A percentile compares a stretch with the other conserved stretches of the same genome.
phyloP scores from a whole-genome alignment of 768 basidiomycete species.

The Kwoniella sp. region DNA sequence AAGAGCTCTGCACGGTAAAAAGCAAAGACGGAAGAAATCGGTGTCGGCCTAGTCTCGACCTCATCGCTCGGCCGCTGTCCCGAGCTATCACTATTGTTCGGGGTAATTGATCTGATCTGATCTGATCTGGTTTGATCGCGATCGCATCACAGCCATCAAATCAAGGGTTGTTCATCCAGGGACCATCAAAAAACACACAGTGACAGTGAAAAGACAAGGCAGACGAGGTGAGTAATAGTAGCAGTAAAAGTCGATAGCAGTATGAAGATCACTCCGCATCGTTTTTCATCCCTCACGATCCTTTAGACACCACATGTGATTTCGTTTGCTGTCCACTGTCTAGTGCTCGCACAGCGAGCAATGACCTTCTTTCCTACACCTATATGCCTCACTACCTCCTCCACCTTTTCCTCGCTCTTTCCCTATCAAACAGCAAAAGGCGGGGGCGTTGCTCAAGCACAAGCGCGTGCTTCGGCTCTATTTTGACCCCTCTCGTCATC shows the following conservation, averaged over 20 bases:
- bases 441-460: too few relatives aligned
- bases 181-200: slow-evolving; percentile 1
- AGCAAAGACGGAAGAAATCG: too few relatives aligned
- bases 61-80: not conserved
- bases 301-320: too few relatives aligned
- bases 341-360: not conserved
- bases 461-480: not conserved
- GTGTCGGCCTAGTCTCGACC: too few relatives aligned
- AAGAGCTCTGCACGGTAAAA: too few relatives aligned
- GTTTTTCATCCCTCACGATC: too few relatives aligned
- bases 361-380: not conserved
- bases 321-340: too few relatives aligned
- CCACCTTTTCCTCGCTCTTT: not conserved
- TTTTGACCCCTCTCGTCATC: not conserved
- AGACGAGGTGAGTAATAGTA: not conserved
- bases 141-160: not conserved
- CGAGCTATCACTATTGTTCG: not conserved
- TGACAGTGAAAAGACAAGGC: not conserved
- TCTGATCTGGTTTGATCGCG: too few relatives aligned
- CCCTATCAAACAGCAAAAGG: not conserved
- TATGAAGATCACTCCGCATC: too few relatives aligned
- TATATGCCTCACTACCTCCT: not conserved
- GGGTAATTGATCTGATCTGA: not conserved
- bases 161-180: not conserved
- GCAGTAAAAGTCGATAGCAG: too few relatives aligned